Base-by-base conservation (phyloP, 768 basidiomycete genomes). In the Boletus insuetus region DNA sequence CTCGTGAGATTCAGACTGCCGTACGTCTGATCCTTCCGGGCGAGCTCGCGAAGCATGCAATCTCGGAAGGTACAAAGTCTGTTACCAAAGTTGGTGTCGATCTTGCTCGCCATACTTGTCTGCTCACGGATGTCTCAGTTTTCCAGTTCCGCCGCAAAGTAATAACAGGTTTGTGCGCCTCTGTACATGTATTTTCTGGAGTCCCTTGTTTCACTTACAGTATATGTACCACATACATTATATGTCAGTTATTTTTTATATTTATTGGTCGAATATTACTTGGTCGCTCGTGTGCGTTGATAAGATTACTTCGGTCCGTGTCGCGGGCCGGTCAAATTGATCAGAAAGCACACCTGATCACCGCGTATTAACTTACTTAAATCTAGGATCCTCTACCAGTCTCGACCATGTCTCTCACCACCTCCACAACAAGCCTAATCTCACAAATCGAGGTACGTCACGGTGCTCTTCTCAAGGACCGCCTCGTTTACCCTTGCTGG, bases 1-100 rank as follows among this genome's bases (percentile, higher is more conserved):
- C 94, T 48, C 93, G 95, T 60, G 95, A 98, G 76, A 98, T 98
- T 63, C 95, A 98, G 74, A 98, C 96, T 37, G 84, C 94, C 42
- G 97, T 98, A 50, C 90, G 96, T 60, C 84, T 98, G 52, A 96
- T 99, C 74, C 88, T 99, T 24, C 94, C 96, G 64, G 94, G 92
- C 71, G 94, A 95, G 75, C 85, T 96, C 51, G 89, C 92, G 66
- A 96, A 95, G 80, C 69, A 71, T 34, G 69, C 71, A 4, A 71
- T 71, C 43, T 96, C 91, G 49, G 93, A 96, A 77, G 94, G 94
- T 49, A 96, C 91, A 58, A 94, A 94, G 76, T 89, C 87, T 46
- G 92, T 94, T 61, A 94, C 91, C 69, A 95, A 86, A 70, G 86
- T 85, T 48, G 16, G 82, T 71, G n/a, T 32, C 44, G 13, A 19